These are phyloP conservation scores for Cryptosporidium sp. DNA, from an alignment of 169 alveolate species.

Conservation along the genomic window DNA sequence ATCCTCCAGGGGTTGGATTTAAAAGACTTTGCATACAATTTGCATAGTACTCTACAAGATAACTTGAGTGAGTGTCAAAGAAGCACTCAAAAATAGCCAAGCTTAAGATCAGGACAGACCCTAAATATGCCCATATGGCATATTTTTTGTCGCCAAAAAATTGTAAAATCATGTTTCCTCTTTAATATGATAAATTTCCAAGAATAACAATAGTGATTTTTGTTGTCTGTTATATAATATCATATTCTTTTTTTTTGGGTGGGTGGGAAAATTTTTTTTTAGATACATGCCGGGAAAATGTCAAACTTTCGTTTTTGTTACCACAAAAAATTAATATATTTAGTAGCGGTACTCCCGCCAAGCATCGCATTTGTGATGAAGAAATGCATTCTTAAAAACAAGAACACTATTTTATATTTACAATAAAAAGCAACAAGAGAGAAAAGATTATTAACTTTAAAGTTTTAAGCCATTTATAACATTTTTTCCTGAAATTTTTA, in stretches of 20 bases:
- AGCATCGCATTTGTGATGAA: constrained; percentile 12
- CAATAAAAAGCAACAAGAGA: not conserved
- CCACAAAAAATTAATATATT: not conserved
- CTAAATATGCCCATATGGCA: constrained; percentile 63
- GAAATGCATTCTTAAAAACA: not conserved
- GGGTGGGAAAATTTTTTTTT: constrained; percentile 27
- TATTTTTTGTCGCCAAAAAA: constrained; percentile 48
- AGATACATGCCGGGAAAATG: constrained; percentile 55
- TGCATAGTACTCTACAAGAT: constrained; percentile 30
- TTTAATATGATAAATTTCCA: not conserved
- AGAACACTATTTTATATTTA: not conserved
- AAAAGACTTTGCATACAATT: constrained; percentile 56
- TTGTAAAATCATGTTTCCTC: constrained; percentile 28
- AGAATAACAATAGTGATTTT: not conserved
- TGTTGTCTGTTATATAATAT: not conserved
- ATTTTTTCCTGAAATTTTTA: not conserved
- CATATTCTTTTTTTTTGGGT: constrained; percentile 1
- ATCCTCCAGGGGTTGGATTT: constrained; percentile 46
- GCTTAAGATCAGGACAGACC: constrained; percentile 29
- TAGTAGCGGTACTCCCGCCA: constrained; percentile 50
- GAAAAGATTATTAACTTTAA: not conserved
- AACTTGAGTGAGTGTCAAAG: constrained; percentile 56
- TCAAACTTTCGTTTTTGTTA: not conserved
- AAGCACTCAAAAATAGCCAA: constrained; percentile 58
- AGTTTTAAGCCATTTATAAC: not conserved